A percentile compares a stretch with the other conserved stretches of the same genome.
phyloP scores from a whole-genome alignment of 2,329 filamentous ascomycete genomes.

The Aspergillus costaricaensis region DNA sequence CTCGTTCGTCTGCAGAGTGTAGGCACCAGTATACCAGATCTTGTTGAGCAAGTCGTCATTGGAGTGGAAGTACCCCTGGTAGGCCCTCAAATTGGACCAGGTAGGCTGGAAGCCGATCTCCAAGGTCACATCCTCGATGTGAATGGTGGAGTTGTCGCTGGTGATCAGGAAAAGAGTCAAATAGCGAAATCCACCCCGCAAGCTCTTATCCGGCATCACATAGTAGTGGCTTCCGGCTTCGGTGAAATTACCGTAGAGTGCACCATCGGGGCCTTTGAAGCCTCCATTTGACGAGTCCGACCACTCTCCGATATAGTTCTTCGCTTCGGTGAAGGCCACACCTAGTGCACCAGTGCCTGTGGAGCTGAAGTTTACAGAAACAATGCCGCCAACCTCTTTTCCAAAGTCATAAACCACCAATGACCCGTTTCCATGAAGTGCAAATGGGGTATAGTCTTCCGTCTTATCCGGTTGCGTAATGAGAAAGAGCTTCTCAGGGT shows the following conservation, averaged over 20 bases:
- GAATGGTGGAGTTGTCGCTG: constrained; percentile 34
- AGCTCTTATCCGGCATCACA: constrained; percentile 40
- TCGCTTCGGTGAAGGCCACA: constrained; percentile 52
- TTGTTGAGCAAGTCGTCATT: constrained; percentile 56
- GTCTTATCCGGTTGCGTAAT: constrained; percentile 15
- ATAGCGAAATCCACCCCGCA: constrained; percentile 50
- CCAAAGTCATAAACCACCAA: constrained; percentile 62
- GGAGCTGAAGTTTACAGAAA: constrained; percentile 53
- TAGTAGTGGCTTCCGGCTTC: constrained; percentile 37
- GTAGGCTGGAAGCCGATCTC: constrained; percentile 54
- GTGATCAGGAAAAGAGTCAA: constrained; percentile 45
- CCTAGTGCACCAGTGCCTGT: constrained; percentile 44
- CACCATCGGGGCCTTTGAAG: constrained; percentile 46
- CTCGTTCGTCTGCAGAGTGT: constrained; percentile 53
- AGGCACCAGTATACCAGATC: constrained; percentile 60
- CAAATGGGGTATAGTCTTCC: constrained; percentile 28
- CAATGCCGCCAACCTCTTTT: constrained; percentile 59
- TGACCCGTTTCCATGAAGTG: constrained; percentile 51
- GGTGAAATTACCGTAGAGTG: constrained; percentile 41
- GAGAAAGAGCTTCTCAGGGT: constrained; percentile 38
- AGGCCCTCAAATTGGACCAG: constrained; percentile 55
- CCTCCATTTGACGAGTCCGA: constrained; percentile 54
- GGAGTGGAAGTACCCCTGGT: constrained; percentile 57
- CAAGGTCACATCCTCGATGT: constrained; percentile 42
- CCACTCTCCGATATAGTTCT: constrained; percentile 50